A percentile compares a stretch with the other conserved stretches of the same genome.
phyloP scores from a whole-genome alignment of 805 yeast genomes.

The Candida pini region DNA sequence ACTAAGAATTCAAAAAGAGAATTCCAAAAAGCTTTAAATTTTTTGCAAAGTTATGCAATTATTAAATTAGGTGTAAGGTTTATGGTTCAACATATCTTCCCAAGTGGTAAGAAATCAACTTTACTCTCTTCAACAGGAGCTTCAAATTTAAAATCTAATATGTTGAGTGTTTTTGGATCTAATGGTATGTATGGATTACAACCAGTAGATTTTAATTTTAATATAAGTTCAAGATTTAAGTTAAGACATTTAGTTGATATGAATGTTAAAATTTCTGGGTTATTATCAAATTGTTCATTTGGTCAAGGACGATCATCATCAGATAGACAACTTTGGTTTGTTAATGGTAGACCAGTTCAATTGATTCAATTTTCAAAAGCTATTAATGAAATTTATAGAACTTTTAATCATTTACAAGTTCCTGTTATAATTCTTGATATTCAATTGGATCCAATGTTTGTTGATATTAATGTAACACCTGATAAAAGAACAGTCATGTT shows the following conservation, averaged over 20 bases:
- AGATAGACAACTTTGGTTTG: slow-evolving; percentile 70
- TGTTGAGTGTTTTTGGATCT: slow-evolving; percentile 67
- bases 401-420: slow-evolving; percentile 63
- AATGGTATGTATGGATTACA: slow-evolving; percentile 54
- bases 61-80: slow-evolving; percentile 55
- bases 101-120: slow-evolving; percentile 43
- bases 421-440: slow-evolving; percentile 70
- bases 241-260: slow-evolving; percentile 24
- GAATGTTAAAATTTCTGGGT: slow-evolving; percentile 45
- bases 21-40: slow-evolving; percentile 57
- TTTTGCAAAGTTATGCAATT: slow-evolving; percentile 65
- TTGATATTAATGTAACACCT: slow-evolving; percentile 91
- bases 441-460: slow-evolving; percentile 38
- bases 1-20: slow-evolving; percentile 64
- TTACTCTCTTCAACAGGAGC: slow-evolving; percentile 57
- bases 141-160: slow-evolving; percentile 44
- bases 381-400: slow-evolving; percentile 68
- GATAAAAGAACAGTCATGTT: slow-evolving; percentile 74
- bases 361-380: slow-evolving; percentile 50
- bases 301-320: slow-evolving; percentile 69
- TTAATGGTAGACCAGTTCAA: slow-evolving; percentile 72
- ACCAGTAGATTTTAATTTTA: slow-evolving; percentile 39
- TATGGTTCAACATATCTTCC: slow-evolving; percentile 47
- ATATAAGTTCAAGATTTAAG: slow-evolving; percentile 27
- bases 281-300: slow-evolving; percentile 68